phyloP scores from a whole-genome alignment of 169 alveolate species.

The Plasmodium coatneyi region DNA sequence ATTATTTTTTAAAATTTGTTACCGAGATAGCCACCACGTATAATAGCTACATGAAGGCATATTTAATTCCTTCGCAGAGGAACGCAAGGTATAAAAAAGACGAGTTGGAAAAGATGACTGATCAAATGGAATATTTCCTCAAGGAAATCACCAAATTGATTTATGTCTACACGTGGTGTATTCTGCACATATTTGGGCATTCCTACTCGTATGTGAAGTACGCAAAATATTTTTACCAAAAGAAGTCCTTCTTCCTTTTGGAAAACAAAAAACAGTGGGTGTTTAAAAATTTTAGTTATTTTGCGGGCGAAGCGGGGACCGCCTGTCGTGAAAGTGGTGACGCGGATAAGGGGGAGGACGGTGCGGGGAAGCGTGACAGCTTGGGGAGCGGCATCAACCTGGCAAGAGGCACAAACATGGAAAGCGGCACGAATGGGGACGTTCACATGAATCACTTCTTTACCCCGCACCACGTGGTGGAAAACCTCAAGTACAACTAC shows the following conservation, averaged over 20 bases:
- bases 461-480: conserved; percentile 47
- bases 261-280: conserved; percentile 44
- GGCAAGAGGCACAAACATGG: not conserved
- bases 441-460: conserved; percentile 28
- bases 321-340: not conserved
- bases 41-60: conserved; percentile 51
- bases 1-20: conserved; percentile 58
- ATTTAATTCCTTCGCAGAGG: conserved; percentile 5
- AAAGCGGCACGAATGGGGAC: not conserved
- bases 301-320: conserved; percentile 1
- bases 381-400: not conserved
- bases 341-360: not conserved
- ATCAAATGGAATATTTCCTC: conserved; percentile 3
- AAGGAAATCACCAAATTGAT: conserved; percentile 52
- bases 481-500: conserved; percentile 58
- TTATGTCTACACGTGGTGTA: conserved; percentile 62
- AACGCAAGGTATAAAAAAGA: conserved; percentile 7
- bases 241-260: conserved; percentile 56
- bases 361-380: not conserved
- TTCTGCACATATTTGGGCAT: conserved; percentile 65
- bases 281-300: conserved; percentile 43
- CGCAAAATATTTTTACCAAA: conserved; percentile 69
- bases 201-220: conserved; percentile 67
- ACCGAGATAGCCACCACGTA: conserved; percentile 56
- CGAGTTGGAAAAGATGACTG: not conserved